Conservation (phyloP, 306 rosid species). For the Luffa acutangula region DNA sequence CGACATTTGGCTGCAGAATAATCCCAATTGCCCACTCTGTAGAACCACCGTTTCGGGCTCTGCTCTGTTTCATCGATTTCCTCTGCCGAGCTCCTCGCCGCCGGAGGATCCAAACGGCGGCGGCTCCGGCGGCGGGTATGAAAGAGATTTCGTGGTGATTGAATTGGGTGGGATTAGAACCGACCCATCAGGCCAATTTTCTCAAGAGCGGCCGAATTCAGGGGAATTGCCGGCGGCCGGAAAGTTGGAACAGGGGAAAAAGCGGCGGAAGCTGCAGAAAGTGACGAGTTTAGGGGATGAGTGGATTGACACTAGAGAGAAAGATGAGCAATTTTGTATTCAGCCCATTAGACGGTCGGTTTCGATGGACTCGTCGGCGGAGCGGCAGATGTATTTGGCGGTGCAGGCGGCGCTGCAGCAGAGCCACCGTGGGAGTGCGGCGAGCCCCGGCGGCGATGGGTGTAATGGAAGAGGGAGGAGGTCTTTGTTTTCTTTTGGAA, state of each 20-base stretch:
- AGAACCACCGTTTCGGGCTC: slow-evolving; percentile 58
- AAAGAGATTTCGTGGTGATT: slow-evolving; percentile 57
- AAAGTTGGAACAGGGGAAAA: slow-evolving; percentile 32
- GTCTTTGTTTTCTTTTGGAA: slow-evolving; percentile 78
- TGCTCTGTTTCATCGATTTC: slow-evolving; percentile 21
- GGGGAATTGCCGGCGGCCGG: slow-evolving; percentile 15
- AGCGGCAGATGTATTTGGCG: slow-evolving; percentile 56
- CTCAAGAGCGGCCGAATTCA: slow-evolving; percentile 20
- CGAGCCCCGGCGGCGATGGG: slow-evolving; percentile 48
- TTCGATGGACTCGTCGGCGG: slow-evolving; percentile 85
- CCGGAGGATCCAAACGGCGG: slow-evolving; percentile 19
- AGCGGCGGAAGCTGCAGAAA: slow-evolving; percentile 37
- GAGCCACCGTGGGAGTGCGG: slow-evolving; percentile 26
- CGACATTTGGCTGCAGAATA: slow-evolving; percentile 84
- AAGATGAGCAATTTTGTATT: slow-evolving; percentile 58
- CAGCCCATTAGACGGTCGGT: slow-evolving; percentile 87
- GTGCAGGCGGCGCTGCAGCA: slow-evolving; percentile 33
- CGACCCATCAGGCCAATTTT: slow-evolving; percentile 6
- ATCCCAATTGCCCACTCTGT: slow-evolving; percentile 95
- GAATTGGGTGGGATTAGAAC: slow-evolving; percentile 39
- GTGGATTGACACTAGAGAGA: slow-evolving; percentile 62
- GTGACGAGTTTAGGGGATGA: slow-evolving; percentile 89
- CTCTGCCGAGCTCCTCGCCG: slow-evolving; percentile 26
- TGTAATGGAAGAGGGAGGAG: slow-evolving; percentile 40
- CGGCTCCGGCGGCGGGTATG: slow-evolving; percentile 21